Evolutionary conservation across 2,329 filamentous ascomycete species (phyloP).

Genomic region (Atkinsonella hypoxylon): DNA sequence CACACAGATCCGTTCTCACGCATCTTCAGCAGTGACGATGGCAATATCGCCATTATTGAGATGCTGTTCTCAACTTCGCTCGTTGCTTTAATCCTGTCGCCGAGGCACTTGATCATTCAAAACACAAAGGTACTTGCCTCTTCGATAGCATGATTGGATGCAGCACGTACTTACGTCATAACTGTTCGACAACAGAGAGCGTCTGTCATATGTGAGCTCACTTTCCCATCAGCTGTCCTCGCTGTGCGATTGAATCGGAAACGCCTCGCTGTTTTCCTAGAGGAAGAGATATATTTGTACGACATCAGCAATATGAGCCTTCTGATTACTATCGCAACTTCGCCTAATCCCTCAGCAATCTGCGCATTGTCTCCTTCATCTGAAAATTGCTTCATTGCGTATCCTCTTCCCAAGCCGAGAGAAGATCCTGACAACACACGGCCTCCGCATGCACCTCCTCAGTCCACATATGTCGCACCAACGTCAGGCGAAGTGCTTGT

Average conservation of each 20-base stretch:
- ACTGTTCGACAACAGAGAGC: constrained; percentile 32
- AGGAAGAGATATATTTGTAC: constrained; percentile 96
- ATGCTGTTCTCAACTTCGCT: constrained; percentile 98
- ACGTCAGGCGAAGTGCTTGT: constrained; percentile 88
- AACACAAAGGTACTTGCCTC: constrained; percentile 69
- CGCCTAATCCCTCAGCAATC: constrained; percentile 82
- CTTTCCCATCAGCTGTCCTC: constrained; percentile 91
- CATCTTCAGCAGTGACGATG: constrained; percentile 87
- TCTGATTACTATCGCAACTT: constrained; percentile 83
- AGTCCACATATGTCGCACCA: constrained; percentile 64
- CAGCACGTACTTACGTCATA: constrained; percentile 2
- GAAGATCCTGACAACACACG: constrained; percentile 45
- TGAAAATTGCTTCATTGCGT: constrained; percentile 90
- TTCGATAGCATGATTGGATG: neutral
- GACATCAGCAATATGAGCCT: constrained; percentile 98
- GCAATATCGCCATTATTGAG: constrained; percentile 90
- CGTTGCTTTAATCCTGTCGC: constrained; percentile 85
- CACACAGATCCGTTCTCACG: constrained; percentile 93
- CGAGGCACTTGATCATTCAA: constrained; percentile 84
- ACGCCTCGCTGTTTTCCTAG: constrained; percentile 81
- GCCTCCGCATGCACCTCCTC: constrained; percentile 76
- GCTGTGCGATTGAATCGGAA: constrained; percentile 92
- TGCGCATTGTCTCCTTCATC: constrained; percentile 89
- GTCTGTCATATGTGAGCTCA: constrained; percentile 94
- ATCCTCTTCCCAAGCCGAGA: constrained; percentile 68